phyloP scores from a whole-genome alignment of 805 yeast species.

The Barnettozyma californica region DNA sequence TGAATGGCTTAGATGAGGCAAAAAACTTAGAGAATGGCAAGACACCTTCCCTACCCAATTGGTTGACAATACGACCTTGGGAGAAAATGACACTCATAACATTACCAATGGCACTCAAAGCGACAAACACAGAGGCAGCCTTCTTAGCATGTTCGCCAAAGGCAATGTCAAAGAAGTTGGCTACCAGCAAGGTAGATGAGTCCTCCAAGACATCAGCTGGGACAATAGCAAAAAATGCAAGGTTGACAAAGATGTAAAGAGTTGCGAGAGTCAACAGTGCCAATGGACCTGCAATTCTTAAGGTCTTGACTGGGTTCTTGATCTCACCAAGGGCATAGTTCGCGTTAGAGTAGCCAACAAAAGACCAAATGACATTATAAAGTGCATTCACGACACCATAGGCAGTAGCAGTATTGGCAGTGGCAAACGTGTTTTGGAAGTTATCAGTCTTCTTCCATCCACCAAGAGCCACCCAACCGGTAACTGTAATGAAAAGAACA shows the following conservation, averaged over 20 bases:
- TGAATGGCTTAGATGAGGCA: slow-evolving; percentile 67
- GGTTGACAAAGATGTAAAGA: slow-evolving; percentile 68
- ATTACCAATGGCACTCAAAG: slow-evolving; percentile 76
- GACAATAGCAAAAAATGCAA: slow-evolving; percentile 80
- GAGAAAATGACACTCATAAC: slow-evolving; percentile 76
- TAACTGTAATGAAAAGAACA: slow-evolving; percentile 60
- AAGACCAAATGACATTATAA: slow-evolving; percentile 82
- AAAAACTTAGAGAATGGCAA: slow-evolving; percentile 69
- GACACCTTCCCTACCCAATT: slow-evolving; percentile 76
- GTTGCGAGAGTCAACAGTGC: slow-evolving; percentile 58
- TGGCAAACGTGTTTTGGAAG: slow-evolving; percentile 54
- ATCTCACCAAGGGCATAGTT: slow-evolving; percentile 80
- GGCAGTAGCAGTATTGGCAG: slow-evolving; percentile 49
- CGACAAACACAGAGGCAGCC: slow-evolving; percentile 76
- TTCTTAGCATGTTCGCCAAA: slow-evolving; percentile 65
- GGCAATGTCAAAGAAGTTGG: slow-evolving; percentile 65
- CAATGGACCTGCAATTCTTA: slow-evolving; percentile 68
- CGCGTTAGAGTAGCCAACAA: slow-evolving; percentile 77
- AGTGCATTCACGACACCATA: slow-evolving; percentile 70
- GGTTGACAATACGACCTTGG: slow-evolving; percentile 77
- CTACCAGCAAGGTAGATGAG: slow-evolving; percentile 71
- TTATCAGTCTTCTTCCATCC: slow-evolving; percentile 63
- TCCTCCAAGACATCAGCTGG: slow-evolving; percentile 53
- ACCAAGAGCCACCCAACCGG: slow-evolving; percentile 81
- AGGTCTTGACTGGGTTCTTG: slow-evolving; percentile 64